phyloP scores from a whole-genome alignment of 2,329 filamentous ascomycete genomes.

The Rhynchosporium graminicola region DNA sequence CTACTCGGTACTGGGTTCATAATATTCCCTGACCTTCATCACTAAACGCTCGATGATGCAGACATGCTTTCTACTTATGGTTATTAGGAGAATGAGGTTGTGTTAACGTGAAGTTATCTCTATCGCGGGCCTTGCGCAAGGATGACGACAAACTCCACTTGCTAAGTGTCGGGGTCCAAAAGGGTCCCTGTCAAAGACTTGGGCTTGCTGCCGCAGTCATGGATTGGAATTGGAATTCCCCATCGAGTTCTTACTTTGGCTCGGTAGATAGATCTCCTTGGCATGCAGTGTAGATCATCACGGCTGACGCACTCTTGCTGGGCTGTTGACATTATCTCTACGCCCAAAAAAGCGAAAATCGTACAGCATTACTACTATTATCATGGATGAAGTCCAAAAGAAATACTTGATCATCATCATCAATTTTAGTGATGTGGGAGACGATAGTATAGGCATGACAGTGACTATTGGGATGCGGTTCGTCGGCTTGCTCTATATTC shows the following conservation, averaged over 20 bases:
- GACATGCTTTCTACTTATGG: background rate
- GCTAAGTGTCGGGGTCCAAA: background rate
- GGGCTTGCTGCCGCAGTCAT: background rate
- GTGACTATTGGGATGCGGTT: background rate
- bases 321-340: background rate
- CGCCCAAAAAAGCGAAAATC: too few relatives aligned
- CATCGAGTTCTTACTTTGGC: background rate
- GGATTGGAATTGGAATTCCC: background rate
- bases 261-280: background rate
- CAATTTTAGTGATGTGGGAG: background rate
- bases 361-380: too few relatives aligned
- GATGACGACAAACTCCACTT: slow-evolving; percentile 7
- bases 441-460: too few relatives aligned
- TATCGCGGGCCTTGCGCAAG: background rate
- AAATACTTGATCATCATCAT: background rate
- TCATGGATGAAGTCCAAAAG: background rate
- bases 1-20: background rate
- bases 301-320: background rate
- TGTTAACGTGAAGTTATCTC: background rate
- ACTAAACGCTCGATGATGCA: background rate
- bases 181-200: background rate
- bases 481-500: too few relatives aligned
- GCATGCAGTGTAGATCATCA: slow-evolving; percentile 1
- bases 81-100: background rate
- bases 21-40: background rate